Evolutionary conservation across 768 basidiomycete species (phyloP).

Genomic region (Agrocybe pediades): DNA sequence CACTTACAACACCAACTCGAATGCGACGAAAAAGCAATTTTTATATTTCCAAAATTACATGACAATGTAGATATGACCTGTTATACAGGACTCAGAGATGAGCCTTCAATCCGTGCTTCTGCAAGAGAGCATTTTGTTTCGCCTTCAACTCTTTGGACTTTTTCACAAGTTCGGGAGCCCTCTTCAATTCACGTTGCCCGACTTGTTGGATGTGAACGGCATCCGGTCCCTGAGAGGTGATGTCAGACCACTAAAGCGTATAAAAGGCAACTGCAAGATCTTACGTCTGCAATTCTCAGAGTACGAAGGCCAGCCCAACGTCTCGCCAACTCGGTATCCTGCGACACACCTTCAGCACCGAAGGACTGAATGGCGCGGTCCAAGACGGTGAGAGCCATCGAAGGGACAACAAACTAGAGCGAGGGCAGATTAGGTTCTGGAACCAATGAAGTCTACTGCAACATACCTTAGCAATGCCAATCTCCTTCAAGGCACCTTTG

Average conservation of each 20-base stretch:
- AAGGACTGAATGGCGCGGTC: constrained; percentile 97
- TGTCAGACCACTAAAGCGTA: constrained; percentile 2
- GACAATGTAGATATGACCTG: neutral
- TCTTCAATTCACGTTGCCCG: constrained; percentile 84
- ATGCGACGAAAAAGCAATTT: neutral
- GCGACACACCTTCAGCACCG: constrained; percentile 94
- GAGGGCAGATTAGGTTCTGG: constrained; percentile 1
- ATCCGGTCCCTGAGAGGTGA: constrained; percentile 64
- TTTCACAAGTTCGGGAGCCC: constrained; percentile 62
- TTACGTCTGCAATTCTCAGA: constrained; percentile 83
- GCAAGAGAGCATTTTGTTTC: constrained; percentile 62
- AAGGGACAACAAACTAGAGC: constrained; percentile 86
- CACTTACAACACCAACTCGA: no score
- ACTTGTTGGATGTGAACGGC: constrained; percentile 96
- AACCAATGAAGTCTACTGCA: neutral
- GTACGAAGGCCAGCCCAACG: constrained; percentile 84
- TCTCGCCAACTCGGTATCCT: constrained; percentile 82
- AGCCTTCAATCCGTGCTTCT: constrained; percentile 61
- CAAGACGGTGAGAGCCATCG: constrained; percentile 84
- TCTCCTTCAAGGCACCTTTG: constrained; percentile 96
- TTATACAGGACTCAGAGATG: constrained; percentile 42
- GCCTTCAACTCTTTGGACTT: constrained; percentile 55
- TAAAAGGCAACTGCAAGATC: constrained; percentile 22
- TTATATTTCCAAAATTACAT: neutral
- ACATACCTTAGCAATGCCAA: constrained; percentile 91